Evolutionary conservation across 73 alveolate genomes (phyloP).

Genomic region (Effrenium voratum): DNA sequence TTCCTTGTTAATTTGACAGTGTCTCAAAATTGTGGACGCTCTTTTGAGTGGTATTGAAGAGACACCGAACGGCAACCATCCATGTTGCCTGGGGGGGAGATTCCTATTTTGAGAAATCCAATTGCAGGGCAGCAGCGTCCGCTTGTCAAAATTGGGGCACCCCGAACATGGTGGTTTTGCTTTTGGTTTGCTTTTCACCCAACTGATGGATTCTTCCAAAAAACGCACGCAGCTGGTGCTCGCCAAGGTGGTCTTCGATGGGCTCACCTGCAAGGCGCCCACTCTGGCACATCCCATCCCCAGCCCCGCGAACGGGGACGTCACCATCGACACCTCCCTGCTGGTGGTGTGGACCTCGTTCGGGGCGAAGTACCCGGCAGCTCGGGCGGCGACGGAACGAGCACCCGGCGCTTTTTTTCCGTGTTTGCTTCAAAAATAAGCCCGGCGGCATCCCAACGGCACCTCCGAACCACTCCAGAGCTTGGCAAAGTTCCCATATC

Average conservation of each 20-base stretch:
- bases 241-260: constrained; percentile 5
- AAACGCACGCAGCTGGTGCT: too few relatives aligned
- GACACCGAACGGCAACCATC: too few relatives aligned
- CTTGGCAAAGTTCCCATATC: neutral
- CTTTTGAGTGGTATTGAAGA: too few relatives aligned
- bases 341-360: constrained; percentile 43
- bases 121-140: too few relatives aligned
- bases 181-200: too few relatives aligned
- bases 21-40: too few relatives aligned
- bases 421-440: neutral
- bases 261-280: constrained; percentile 17
- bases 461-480: neutral
- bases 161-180: too few relatives aligned
- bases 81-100: too few relatives aligned
- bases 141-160: too few relatives aligned
- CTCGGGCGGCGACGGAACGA: neutral
- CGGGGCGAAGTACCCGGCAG: neutral
- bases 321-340: constrained; percentile 64
- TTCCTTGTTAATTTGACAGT: too few relatives aligned
- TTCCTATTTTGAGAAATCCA: too few relatives aligned
- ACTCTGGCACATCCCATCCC: constrained; percentile 15
- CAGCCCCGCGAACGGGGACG: constrained; percentile 47
- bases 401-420: neutral
- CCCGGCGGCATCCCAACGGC: neutral
- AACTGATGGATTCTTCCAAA: too few relatives aligned